Conservation (phyloP, 148 eudicot species). For the Cornus suecica region DNA sequence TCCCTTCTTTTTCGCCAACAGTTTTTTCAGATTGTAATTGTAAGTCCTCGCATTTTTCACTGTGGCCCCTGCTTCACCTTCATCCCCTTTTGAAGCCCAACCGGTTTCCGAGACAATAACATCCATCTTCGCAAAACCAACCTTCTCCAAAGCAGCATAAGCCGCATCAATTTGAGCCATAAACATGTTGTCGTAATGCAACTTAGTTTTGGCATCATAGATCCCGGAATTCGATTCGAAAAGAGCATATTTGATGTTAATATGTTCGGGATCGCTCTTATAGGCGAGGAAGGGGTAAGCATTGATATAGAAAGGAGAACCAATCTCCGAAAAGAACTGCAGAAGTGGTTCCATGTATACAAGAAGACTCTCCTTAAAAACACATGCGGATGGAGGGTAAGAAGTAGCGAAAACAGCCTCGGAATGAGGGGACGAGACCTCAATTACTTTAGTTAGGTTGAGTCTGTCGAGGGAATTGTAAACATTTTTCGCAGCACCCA, state of each 20-base stretch:
- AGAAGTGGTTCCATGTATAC: constrained; percentile 74
- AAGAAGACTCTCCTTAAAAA: constrained; percentile 56
- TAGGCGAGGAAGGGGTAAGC: constrained; percentile 87
- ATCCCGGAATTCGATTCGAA: constrained; percentile 55
- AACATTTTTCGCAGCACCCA: constrained; percentile 59
- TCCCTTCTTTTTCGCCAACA: constrained; percentile 65
- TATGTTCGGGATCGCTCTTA: constrained; percentile 53
- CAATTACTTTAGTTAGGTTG: constrained; percentile 25
- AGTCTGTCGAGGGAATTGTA: constrained; percentile 51
- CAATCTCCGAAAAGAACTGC: constrained; percentile 47
- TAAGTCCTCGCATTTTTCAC: constrained; percentile 60
- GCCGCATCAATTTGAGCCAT: constrained; percentile 79
- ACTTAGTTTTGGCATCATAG: constrained; percentile 49
- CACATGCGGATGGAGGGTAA: constrained; percentile 74
- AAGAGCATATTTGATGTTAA: constrained; percentile 64
- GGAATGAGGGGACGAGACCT: constrained; percentile 76
- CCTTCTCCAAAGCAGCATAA: constrained; percentile 64
- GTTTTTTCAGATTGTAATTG: constrained; percentile 53
- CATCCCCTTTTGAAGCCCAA: constrained; percentile 84
- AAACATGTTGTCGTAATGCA: constrained; percentile 86
- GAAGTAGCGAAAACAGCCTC: constrained; percentile 65
- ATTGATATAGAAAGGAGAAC: constrained; percentile 71
- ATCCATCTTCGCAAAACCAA: constrained; percentile 57
- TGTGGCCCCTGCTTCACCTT: constrained; percentile 52
- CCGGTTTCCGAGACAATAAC: constrained; percentile 92